Evolutionary conservation across 768 basidiomycete species (phyloP), one percentile per base, ranked within the genome.

Genomic region (Guyanaporus albipodus): DNA sequence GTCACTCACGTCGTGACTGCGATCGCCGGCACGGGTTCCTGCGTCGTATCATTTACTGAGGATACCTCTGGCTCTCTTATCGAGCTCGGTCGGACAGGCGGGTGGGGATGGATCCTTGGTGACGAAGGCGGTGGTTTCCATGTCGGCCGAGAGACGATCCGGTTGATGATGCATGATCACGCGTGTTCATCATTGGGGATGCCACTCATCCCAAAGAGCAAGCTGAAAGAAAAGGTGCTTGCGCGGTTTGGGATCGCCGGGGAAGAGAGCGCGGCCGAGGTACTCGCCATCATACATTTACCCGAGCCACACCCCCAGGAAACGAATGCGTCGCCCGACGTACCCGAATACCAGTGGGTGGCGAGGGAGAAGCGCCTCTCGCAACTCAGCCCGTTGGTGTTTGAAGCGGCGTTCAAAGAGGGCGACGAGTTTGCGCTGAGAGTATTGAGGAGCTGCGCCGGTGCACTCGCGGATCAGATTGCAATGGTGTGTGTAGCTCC

Each of bases 81-180:
- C 38, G 82, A 87, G 56, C 73, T 87, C 33, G 85, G 80, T 1
- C 75, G 88, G 7, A 74, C 79, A 24, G 87, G 88, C 4, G 87
- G 88, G 1, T 89, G 84, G 85, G 87, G 88, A 1, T 89, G 87
- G 85, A 80, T 90, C 17, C 70, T 90, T 10, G 87, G 88, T 7
- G 88, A 91, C 59, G 88, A 91, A 61, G 90, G 90, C 10, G 82
- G 87, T 18, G 89, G 89, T 10, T 91, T 78, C 57, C 77, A 85
- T 58, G 82, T 91, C 48, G 90, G 90, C 6, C 73, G 85, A 29
- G 86, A 87, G 59, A 76, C 88, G 0, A 60, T 91, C 18, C 82
- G 89, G 4, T 76, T 84, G 51, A 74, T 91, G 39, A 68, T 87
- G 38, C 52, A 70, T 7, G 77, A 80, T 42, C 69, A 74, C 27